Conservation (phyloP, 805 yeast genomes). For the Cyberlindnera petersonii region DNA sequence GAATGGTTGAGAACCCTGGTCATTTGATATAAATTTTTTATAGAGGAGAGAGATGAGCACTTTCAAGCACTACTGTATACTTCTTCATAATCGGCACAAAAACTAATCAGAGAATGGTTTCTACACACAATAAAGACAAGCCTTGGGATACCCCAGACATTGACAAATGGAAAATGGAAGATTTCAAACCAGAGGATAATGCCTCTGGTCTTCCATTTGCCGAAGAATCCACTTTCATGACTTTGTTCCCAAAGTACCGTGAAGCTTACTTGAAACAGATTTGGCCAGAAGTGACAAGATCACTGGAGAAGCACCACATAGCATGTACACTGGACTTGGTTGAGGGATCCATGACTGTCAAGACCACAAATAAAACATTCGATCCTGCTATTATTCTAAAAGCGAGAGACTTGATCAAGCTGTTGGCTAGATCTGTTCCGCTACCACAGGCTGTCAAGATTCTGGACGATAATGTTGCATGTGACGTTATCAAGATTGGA, state of each 20-base stretch:
- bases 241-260: slow-evolving; percentile 93
- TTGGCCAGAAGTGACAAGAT: slow-evolving; percentile 90
- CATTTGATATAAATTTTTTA: too few species aligned
- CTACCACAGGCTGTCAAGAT: slow-evolving; percentile 94
- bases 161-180: slow-evolving; percentile 88
- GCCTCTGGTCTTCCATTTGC: slow-evolving; percentile 82
- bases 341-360: slow-evolving; percentile 96
- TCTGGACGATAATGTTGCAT: slow-evolving; percentile 86
- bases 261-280: slow-evolving; percentile 83
- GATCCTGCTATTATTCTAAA: slow-evolving; percentile 93
- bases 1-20: too few species aligned
- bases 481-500: slow-evolving; percentile 95
- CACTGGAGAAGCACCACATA: slow-evolving; percentile 67
- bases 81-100: too few species aligned
- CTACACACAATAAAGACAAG: slow-evolving; percentile 90
- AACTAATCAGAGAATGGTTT: slow-evolving; percentile 55
- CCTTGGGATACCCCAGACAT: slow-evolving; percentile 98
- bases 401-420: slow-evolving; percentile 91
- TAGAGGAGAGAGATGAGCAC: too few species aligned
- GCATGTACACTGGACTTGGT: slow-evolving; percentile 86
- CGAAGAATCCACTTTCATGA: slow-evolving; percentile 95
- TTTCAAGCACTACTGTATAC: too few species aligned
- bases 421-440: slow-evolving; percentile 94
- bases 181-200: slow-evolving; percentile 86
- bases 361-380: slow-evolving; percentile 89